Base-by-base conservation (phyloP, 2,329 filamentous ascomycete genomes). In the Fusarium sp. region DNA sequence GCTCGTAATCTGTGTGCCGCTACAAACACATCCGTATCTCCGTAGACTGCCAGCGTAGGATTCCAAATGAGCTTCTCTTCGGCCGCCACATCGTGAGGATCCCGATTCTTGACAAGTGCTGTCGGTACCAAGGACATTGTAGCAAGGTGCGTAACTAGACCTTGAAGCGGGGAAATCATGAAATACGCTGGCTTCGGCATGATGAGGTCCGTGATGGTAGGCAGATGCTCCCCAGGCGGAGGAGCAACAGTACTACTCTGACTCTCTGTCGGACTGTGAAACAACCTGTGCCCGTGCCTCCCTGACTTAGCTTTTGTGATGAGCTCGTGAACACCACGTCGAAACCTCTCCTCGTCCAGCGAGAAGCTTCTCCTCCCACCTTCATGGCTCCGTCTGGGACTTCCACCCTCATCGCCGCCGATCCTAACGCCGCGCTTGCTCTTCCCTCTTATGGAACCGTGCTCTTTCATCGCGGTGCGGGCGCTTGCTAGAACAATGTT, bases 1-100 rank as follows among this genome's bases (percentile, higher is more conserved):
- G 86, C 83, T 12, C 89, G 87, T 75, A 95, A 85, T 80, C 90
- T 93, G 67, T 86, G 88, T 4, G 85, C 85, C 1, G 91, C 89
- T 1, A 94, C 91, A 73, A 98, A 97, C 0, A 87, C 83, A 81
- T 98, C 95, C 5, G 88, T 86, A 60, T 92, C 90, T 2, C 95
- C 96, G 78, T 92, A 97, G 0, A 97, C 82, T 0, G 90, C 91
- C 37, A 98, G 81, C 0, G 92, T 92, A 1, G 87, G 86, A 76
- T 91, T 87, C 2, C 83, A 80, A 1, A 89, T 82, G 58, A 94
- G 84, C 77, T 93, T 91, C 61, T 84, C 82, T 65, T 91, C 89
- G 2, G 86, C 85, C 1, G 72, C 80, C 62, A 79, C 65, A 1
- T 76, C 76, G 1, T 74, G 72, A 3, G 74, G 66, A 69, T 79